A percentile compares a stretch with the other conserved stretches of the same genome.
These are phyloP conservation scores for Fusarium sp. DNA, from an alignment of 2,329 filamentous ascomycete genomes.

Conservation along the genomic window DNA sequence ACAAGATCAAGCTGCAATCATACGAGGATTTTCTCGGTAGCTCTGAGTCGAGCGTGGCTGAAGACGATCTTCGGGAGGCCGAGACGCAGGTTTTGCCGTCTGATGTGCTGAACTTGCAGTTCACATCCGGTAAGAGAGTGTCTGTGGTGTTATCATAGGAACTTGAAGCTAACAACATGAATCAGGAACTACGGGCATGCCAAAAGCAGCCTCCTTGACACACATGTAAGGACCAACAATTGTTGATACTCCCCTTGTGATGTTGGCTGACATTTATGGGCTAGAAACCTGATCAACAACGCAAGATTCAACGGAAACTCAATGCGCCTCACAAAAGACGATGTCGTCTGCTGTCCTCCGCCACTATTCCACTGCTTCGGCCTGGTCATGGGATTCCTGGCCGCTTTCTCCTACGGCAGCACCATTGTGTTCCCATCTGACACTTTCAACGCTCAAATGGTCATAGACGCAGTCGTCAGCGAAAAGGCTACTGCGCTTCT, in stretches of 20 bases:
- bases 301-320: constrained; percentile 60
- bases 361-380: constrained; percentile 79
- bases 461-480: constrained; percentile 66
- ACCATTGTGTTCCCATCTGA: constrained; percentile 76
- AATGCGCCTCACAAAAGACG: constrained; percentile 55
- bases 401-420: constrained; percentile 71
- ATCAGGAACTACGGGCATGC: constrained; percentile 27
- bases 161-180: neutral
- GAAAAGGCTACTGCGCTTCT: constrained; percentile 65
- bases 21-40: neutral
- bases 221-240: neutral
- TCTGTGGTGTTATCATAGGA: neutral
- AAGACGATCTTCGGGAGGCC: neutral
- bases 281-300: constrained; percentile 69
- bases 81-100: neutral
- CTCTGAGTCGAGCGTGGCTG: neutral
- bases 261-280: neutral
- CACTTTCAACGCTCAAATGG: constrained; percentile 70
- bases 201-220: constrained; percentile 31
- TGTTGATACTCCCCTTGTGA: neutral
- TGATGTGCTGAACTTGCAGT: constrained; percentile 29
- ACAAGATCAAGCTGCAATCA: neutral
- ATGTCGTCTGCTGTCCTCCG: constrained; percentile 74
- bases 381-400: constrained; percentile 78
- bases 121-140: constrained; percentile 5